Evolutionary conservation across 768 basidiomycete genomes (phyloP), one percentile per base, ranked within the genome.

Genomic region (Tulasnella sp.): DNA sequence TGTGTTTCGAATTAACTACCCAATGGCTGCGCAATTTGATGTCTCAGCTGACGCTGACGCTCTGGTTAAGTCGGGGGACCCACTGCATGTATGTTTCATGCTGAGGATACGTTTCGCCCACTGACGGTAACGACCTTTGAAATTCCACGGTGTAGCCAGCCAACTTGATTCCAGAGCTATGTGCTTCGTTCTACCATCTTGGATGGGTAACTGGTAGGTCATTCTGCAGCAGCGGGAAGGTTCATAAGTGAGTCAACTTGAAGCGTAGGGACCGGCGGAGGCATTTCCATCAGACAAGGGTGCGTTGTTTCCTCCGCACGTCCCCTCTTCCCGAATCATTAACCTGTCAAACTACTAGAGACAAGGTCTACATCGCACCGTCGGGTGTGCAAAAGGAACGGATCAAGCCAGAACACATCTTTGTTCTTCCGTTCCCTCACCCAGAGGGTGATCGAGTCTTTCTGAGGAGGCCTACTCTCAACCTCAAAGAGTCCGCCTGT

Each of bases 121-220:
- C 12, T 35, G 6, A 22, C 59, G 6, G 37, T n/a, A 11, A 41
- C 5, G 22, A 2, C 64, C 4, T 36, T 64, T n/a, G n/a, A 12
- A n/a, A 39, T 44, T 26, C 17, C 52, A 41, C 47, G n/a, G 41
- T 17, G 11, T 82, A 95, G 88, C 93, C 94, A 22, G 94, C 94
- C n/a, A 94, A 93, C 79, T 84, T 95, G 74, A 95, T 95, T 67
- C 90, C 90, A 37, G 90, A 92, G 77, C 84, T 95, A 1, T 95
- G 94, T 79, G 83, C 86, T 59, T 86, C 87, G 6, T 95, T 95
- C 80, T 95, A 95, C 81, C 85, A 81, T 81, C 85, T 95, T 26
- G 94, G 94, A 16, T 95, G 94, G 94, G 94, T 95, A 1, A 95
- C 93, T 2, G 93, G 94, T 17, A 94, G 94, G 1, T 93, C 92